Evolutionary conservation across 176 grass and related monocot species (phyloP), one percentile per base, ranked within the genome.

Genomic region (Oryza nivara): DNA sequence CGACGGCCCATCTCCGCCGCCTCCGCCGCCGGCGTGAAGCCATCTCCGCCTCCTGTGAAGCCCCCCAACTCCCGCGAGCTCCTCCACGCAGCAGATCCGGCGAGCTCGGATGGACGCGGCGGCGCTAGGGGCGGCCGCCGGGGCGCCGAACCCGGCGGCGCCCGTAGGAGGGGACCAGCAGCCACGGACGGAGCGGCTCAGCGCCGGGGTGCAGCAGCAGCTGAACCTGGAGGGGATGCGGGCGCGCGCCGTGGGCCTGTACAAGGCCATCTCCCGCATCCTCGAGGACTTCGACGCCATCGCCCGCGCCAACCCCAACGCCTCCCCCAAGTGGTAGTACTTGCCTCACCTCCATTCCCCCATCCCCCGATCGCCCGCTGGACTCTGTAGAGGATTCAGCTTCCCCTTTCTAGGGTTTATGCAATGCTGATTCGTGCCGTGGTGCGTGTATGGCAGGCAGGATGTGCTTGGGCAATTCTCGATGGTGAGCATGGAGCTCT

Each of bases 401-500:
- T 51, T 30, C 43, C 68, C 23, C 28, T 28, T 17, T 38, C 11
- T 38, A 16, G 14, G n/a, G 9, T 22, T 16, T 56, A 7, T 11
- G 47, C 32, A 36, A 40, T 40, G 9, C 22, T 43, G n/a, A 2
- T 7, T 34, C 28, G 28, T 28, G 28, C 28, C 23, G 8, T 70
- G n/a, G 7, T 68, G 63, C 20, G 4, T 74, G 20, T 28, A 28
- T 74, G 25, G 72, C 79, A 95, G 93, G 96, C 91, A 95, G 82
- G 96, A 95, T 58, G 91, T 93, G 79, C 89, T 98, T 17, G 96
- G 96, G 7, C 93, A 98, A 70, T 98, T 93, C 61, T 98, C 93
- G 16, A 98, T 98, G 96, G 93, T 95, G 34, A 95, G 87, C 80
- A 92, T 98, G 96, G 93, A 98, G 77, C 93, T 98, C 72, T 95